Evolutionary conservation across 78 protist genomes (phyloP), one percentile per base, ranked within the genome.

Genomic region (Dictyostelium intermedium): DNA sequence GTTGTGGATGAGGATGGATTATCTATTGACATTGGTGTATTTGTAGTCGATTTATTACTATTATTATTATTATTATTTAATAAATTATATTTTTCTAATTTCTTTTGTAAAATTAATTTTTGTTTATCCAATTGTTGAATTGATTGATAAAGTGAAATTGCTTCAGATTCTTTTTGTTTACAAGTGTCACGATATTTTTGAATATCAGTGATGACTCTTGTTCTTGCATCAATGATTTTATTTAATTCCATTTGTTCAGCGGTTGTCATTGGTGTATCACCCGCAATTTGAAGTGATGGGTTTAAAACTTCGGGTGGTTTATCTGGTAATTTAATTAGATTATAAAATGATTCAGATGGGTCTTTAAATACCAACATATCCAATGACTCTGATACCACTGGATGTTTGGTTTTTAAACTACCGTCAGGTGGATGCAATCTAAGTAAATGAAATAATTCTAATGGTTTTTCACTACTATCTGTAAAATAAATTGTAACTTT

Each of bases 361-460:
- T 89, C 93, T 50, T 80, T 84, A 80, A 89, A 89, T 25, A 80
- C 56, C 18, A 89, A 37, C 43, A 80, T 84, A 80, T 89, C 93
- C 35, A 89, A 69, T 45, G 93, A 80, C 18, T 89, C 93, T 34
- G 93, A 89, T 39, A 89, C 93, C 3, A 89, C 93, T 14, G 93
- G 93, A 61, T 89, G 93, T 45, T 80, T 89, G 11, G 87, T 80
- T 56, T 89, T 89, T 32, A 32, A 5, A 3, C 9, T 14, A 34
- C 93, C 93, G 37, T 89, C 93, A 14, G 93, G 93, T 37, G 93
- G 93, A 80, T 89, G 93, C 23, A 95, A 50, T 37, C 93, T 34
- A 1, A 95, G 86, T 39, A 66, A 78, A 39, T 95, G 97, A 30
- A 76, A 73, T 34, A 95, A 50, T 9, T 78, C 91, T 9, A 95